Evolutionary conservation across 1,139 yeast species (phyloP).

Genomic region (Kurtzmaniella quercitrusa): DNA sequence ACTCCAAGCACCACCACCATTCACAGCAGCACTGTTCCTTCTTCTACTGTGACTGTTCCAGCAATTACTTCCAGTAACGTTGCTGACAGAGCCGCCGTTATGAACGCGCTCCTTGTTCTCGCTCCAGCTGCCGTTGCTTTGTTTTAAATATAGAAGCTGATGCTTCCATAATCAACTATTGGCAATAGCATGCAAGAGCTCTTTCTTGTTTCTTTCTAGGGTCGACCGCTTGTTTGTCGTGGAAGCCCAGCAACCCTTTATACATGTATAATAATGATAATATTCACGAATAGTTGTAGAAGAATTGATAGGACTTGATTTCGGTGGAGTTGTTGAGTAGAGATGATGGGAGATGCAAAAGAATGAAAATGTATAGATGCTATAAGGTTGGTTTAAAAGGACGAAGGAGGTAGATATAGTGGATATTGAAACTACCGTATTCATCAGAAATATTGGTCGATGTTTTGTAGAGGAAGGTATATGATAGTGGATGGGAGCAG

Average conservation of each 20-base stretch:
- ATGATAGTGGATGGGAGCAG: too few relatives aligned
- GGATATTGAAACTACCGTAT: too few relatives aligned
- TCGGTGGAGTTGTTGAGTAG: too few relatives aligned
- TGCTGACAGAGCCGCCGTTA: constrained; percentile 12
- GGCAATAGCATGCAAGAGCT: neutral
- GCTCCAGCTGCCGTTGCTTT: constrained; percentile 14
- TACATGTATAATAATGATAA: neutral
- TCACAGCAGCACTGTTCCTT: constrained; percentile 6
- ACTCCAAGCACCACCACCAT: constrained; percentile 14
- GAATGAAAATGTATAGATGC: neutral
- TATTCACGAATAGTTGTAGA: neutral
- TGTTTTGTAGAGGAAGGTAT: too few relatives aligned
- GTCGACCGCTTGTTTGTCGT: neutral
- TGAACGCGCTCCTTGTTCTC: constrained; percentile 13
- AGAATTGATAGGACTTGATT: too few relatives aligned
- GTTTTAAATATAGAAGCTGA: constrained; percentile 1
- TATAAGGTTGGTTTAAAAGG: too few relatives aligned
- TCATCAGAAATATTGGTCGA: too few relatives aligned
- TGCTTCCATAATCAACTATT: neutral
- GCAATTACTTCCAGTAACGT: constrained; percentile 19
- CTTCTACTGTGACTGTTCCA: constrained; percentile 3
- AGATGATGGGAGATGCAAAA: neutral
- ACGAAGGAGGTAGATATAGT: too few relatives aligned
- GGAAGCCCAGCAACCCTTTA: neutral
- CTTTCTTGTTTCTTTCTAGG: neutral